phyloP scores from a whole-genome alignment of 1,284 basidiomycete genomes.

The Papiliotrema fonsecae region DNA sequence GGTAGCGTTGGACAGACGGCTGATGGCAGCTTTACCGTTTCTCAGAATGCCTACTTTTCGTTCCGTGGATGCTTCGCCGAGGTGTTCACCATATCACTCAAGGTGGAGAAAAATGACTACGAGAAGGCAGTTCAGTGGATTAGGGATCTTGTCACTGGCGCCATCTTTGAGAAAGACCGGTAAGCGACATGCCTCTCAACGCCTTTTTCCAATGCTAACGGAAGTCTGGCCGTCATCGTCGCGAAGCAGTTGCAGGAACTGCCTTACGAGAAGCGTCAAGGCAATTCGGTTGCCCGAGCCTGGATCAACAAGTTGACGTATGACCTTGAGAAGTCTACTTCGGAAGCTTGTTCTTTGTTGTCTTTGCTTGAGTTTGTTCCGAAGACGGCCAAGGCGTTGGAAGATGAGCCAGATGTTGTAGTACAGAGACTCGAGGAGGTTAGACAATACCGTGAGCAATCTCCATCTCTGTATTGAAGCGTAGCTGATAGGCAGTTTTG shows the following conservation, averaged over 20 bases:
- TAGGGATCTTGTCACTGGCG: constrained; percentile 77
- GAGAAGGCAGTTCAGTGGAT: constrained; percentile 81
- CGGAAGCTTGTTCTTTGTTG: constrained; percentile 66
- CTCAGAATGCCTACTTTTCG: constrained; percentile 74
- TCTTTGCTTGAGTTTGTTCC: constrained; percentile 76
- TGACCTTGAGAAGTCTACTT: constrained; percentile 65
- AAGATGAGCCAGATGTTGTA: constrained; percentile 67
- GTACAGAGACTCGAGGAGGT: constrained; percentile 70
- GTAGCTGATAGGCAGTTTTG: constrained; percentile 55
- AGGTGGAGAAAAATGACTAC: constrained; percentile 77
- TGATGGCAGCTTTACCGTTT: constrained; percentile 66
- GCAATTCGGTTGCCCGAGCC: constrained; percentile 71
- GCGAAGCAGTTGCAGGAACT: constrained; percentile 88
- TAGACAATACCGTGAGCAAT: constrained; percentile 59
- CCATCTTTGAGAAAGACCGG: constrained; percentile 79
- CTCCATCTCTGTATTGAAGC: neutral
- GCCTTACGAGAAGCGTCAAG: constrained; percentile 91
- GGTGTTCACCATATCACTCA: constrained; percentile 69
- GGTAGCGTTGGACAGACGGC: neutral
- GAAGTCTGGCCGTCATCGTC: constrained; percentile 73
- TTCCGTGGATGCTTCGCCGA: constrained; percentile 68
- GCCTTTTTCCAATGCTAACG: neutral
- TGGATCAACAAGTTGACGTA: constrained; percentile 67
- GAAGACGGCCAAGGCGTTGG: constrained; percentile 64
- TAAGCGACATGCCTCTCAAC: constrained; percentile 37